Conservation (phyloP, 495 filamentous ascomycete genomes). For the Parathielavia appendiculata region DNA sequence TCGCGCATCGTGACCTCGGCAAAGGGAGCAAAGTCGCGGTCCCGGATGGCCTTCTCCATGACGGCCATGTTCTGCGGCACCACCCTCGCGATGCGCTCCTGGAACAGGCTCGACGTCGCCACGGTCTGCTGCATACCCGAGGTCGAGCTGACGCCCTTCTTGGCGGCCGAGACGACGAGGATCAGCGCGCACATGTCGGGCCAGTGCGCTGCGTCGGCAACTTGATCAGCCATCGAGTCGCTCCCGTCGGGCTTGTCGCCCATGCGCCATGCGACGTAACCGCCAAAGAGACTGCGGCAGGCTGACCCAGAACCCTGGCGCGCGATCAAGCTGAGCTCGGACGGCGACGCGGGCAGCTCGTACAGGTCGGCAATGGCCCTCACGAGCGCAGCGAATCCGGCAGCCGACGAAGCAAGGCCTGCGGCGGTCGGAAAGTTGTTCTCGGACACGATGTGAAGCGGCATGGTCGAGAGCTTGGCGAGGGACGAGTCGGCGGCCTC, state of each 20-base stretch:
- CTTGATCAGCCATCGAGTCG: conserved; percentile 79
- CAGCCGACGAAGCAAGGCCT: conserved; percentile 87
- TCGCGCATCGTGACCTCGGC: conserved; percentile 90
- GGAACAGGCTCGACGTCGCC: conserved; percentile 75
- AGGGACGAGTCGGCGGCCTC: conserved; percentile 66
- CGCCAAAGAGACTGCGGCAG: conserved; percentile 85
- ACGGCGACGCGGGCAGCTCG: conserved; percentile 67
- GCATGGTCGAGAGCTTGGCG: conserved; percentile 67
- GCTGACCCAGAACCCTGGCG: conserved; percentile 94
- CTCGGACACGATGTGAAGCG: conserved; percentile 77
- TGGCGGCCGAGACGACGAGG: conserved; percentile 82
- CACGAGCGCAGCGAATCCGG: conserved; percentile 91
- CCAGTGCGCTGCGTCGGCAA: conserved; percentile 85
- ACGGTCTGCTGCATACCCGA: conserved; percentile 97
- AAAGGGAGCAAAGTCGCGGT: conserved; percentile 79
- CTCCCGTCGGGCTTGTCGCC: conserved; percentile 66
- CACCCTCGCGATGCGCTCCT: conserved; percentile 60
- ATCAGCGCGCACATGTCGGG: conserved; percentile 88
- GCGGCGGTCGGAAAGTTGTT: conserved; percentile 99
- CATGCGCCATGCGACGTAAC: conserved; percentile 90
- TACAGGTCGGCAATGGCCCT: conserved; percentile 90
- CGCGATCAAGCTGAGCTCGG: conserved; percentile 79
- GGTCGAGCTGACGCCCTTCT: conserved; percentile 90
- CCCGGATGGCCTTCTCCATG: conserved; percentile 76
- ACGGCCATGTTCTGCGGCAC: conserved; percentile 80